phyloP scores from a whole-genome alignment of 169 alveolate species.

The Eimeria acervulina region DNA sequence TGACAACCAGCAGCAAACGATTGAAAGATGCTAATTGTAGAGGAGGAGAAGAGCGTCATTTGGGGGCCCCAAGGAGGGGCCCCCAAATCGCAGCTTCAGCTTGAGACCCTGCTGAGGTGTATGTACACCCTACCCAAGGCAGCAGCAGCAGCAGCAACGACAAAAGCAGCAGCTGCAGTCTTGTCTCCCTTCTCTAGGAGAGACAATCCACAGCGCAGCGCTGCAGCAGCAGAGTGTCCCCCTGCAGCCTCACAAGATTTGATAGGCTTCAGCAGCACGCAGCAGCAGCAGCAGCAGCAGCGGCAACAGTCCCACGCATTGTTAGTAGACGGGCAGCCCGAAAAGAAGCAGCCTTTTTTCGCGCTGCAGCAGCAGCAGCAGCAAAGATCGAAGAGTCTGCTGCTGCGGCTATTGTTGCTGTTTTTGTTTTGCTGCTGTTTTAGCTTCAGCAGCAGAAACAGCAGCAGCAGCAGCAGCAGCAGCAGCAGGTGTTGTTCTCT shows the following conservation, averaged over 20 bases:
- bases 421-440: neutral
- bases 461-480: conserved; percentile 22
- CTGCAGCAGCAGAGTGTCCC: neutral
- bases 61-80: conserved; percentile 1
- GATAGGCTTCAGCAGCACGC: too few species aligned
- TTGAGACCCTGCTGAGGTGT: neutral
- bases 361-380: too few species aligned
- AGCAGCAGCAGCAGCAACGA: conserved; percentile 2
- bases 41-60: neutral
- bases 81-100: neutral
- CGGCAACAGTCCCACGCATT: neutral
- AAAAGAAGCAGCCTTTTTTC: too few species aligned
- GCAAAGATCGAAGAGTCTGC: neutral
- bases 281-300: conserved; percentile 5
- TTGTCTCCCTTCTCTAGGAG: neutral
- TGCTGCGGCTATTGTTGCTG: neutral
- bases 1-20: neutral
- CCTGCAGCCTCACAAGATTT: neutral
- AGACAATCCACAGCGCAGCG: too few species aligned
- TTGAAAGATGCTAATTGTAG: neutral
- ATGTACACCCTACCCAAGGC: neutral
- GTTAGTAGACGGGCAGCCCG: too few species aligned
- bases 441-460: neutral
- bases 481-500: neutral
- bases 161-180: neutral